Evolutionary conservation across 2,329 filamentous ascomycete genomes (phyloP).

Genomic region (Penicillium verrucosum): DNA sequence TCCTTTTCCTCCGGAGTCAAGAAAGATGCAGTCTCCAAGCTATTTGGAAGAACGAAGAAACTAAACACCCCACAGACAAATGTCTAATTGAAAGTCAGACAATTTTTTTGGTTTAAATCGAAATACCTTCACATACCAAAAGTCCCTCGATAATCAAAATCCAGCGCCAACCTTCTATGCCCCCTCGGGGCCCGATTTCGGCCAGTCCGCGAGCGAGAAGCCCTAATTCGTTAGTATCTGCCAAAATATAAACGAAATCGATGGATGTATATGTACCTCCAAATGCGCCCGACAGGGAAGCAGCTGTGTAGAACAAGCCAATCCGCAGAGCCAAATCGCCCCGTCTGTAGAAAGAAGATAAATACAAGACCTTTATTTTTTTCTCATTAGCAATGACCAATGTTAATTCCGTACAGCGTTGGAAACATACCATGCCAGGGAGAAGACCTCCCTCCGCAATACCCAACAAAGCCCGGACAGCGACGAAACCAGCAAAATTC

Average conservation of each 20-base stretch:
- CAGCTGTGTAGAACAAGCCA: conserved; percentile 66
- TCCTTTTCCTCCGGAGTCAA: conserved; percentile 53
- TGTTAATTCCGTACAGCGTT: background rate
- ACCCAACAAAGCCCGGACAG: conserved; percentile 60
- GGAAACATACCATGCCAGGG: conserved; percentile 57
- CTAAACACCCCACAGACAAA: conserved; percentile 52
- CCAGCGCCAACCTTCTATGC: conserved; percentile 59
- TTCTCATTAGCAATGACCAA: conserved; percentile 9
- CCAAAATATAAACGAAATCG: background rate
- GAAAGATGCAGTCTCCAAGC: conserved; percentile 53
- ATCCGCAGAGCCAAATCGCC: conserved; percentile 61
- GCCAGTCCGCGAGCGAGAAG: conserved; percentile 60
- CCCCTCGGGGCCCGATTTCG: conserved; percentile 55
- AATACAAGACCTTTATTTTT: conserved; percentile 56
- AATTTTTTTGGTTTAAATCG: background rate
- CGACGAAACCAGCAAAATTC: conserved; percentile 54
- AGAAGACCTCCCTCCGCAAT: conserved; percentile 63
- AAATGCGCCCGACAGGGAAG: conserved; percentile 63
- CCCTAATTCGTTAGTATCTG: conserved; percentile 30
- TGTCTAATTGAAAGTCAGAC: conserved; percentile 43
- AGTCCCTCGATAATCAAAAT: conserved; percentile 61
- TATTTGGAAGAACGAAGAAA: conserved; percentile 56
- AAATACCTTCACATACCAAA: conserved; percentile 21
- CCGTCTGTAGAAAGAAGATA: conserved; percentile 61
- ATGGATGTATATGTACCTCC: conserved; percentile 43